Evolutionary conservation across 106 monocot species (phyloP).

Genomic region (Dioscorea dumetorum): DNA sequence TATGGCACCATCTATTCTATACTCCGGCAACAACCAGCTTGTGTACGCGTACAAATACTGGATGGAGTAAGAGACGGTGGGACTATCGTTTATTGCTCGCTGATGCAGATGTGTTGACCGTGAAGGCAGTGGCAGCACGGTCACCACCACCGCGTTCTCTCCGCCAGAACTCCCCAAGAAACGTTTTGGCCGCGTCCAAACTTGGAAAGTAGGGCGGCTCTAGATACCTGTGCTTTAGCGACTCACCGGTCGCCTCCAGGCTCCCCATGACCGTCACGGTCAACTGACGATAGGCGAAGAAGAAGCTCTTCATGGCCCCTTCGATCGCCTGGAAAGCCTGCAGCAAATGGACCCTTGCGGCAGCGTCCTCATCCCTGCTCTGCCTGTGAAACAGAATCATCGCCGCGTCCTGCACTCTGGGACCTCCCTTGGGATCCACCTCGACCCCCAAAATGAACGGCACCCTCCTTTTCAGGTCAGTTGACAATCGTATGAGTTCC

Average conservation of each 20-base stretch:
- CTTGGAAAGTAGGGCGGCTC: conserved; percentile 85
- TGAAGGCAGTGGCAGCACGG: background rate
- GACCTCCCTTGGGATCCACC: conserved; percentile 76
- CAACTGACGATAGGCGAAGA: conserved; percentile 66
- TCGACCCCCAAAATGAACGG: conserved; percentile 66
- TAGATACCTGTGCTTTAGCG: conserved; percentile 51
- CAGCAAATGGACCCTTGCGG: conserved; percentile 47
- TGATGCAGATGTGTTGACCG: no score
- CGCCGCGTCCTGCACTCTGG: conserved; percentile 73
- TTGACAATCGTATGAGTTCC: conserved; percentile 29
- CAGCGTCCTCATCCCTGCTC: conserved; percentile 24
- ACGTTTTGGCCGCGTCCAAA: conserved; percentile 83
- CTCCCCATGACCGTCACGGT: conserved; percentile 60
- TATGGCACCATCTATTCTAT: no score
- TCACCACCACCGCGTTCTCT: background rate
- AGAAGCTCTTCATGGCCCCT: conserved; percentile 70
- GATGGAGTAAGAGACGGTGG: no score
- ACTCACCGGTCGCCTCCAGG: conserved; percentile 47
- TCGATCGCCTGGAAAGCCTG: conserved; percentile 81
- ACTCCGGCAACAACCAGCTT: no score
- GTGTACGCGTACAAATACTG: no score
- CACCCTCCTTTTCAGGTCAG: conserved; percentile 47
- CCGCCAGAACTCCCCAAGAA: conserved; percentile 65
- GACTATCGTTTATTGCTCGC: no score
- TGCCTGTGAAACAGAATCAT: conserved; percentile 60